These are phyloP conservation scores for Aspergillus viridinutans DNA, from an alignment of 2,329 filamentous ascomycete genomes.

Conservation along the genomic window DNA sequence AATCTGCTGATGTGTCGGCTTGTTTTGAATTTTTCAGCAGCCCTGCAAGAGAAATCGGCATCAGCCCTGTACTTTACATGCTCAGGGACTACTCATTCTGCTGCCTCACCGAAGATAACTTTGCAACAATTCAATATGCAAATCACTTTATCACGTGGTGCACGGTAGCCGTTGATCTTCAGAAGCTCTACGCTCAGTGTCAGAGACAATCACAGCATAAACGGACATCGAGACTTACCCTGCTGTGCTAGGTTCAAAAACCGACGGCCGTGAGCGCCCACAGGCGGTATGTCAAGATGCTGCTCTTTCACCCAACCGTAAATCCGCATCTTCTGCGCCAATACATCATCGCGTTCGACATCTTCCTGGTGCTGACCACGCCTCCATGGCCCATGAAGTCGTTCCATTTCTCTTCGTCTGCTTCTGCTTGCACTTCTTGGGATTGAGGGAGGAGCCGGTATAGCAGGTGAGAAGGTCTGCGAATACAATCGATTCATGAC, in stretches of 20 bases:
- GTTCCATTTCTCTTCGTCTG: constrained; percentile 64
- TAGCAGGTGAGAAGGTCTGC: constrained; percentile 94
- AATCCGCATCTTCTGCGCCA: constrained; percentile 93
- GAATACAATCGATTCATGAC: constrained; percentile 97
- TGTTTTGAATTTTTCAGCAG: constrained; percentile 86
- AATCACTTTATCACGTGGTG: constrained; percentile 97
- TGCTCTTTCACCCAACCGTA: constrained; percentile 93
- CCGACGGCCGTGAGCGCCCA: constrained; percentile 79
- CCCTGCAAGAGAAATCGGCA: constrained; percentile 45
- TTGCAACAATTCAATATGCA: constrained; percentile 99
- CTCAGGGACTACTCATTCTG: not conserved
- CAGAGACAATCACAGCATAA: constrained; percentile 4
- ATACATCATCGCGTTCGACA: constrained; percentile 91
- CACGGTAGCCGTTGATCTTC: constrained; percentile 95
- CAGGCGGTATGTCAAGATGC: constrained; percentile 84
- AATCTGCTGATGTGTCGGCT: constrained; percentile 84
- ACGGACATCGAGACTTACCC: constrained; percentile 46
- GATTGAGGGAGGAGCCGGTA: constrained; percentile 71
- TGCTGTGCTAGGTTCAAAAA: constrained; percentile 88
- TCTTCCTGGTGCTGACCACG: constrained; percentile 96
- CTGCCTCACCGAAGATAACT: constrained; percentile 81
- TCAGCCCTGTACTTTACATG: not conserved
- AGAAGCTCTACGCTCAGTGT: constrained; percentile 64
- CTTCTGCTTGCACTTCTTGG: constrained; percentile 57
- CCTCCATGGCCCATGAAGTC: constrained; percentile 72